phyloP scores from a whole-genome alignment of 2,329 filamentous ascomycete species.

The Paradendryphiella salina region DNA sequence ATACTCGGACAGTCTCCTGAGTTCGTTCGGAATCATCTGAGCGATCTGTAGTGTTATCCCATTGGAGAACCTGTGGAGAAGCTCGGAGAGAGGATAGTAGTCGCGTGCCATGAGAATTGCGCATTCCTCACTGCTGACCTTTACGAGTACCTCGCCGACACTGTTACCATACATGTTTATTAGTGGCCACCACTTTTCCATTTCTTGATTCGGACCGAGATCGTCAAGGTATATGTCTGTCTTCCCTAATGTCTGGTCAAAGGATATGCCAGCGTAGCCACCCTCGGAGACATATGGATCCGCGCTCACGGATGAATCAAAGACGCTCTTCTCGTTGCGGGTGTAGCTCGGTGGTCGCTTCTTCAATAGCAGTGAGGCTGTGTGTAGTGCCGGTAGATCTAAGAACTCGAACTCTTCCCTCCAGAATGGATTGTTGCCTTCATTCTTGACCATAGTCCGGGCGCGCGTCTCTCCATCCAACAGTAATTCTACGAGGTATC shows the following conservation, averaged over 20 bases:
- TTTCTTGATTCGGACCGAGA: conserved; percentile 73
- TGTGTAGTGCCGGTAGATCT: conserved; percentile 72
- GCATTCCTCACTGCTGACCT: conserved; percentile 81
- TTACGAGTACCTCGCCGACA: conserved; percentile 83
- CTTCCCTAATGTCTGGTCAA: conserved; percentile 62
- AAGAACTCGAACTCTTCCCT: conserved; percentile 77
- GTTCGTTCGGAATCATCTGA: conserved; percentile 72
- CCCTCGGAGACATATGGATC: conserved; percentile 45
- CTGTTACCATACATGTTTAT: conserved; percentile 73
- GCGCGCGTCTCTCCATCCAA: conserved; percentile 79
- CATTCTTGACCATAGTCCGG: conserved; percentile 71
- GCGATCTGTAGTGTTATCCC: conserved; percentile 85
- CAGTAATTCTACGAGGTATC: conserved; percentile 78
- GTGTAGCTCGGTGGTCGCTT: conserved; percentile 54
- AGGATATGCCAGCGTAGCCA: conserved; percentile 52
- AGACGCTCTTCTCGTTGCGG: conserved; percentile 41
- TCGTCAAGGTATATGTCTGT: conserved; percentile 84
- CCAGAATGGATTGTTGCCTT: conserved; percentile 78
- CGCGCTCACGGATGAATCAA: conserved; percentile 40
- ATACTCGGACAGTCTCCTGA: conserved; percentile 80
- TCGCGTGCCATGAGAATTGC: conserved; percentile 85
- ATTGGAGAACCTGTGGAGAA: conserved; percentile 82
- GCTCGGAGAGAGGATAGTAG: conserved; percentile 78
- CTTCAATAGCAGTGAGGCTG: conserved; percentile 72
- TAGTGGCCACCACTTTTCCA: conserved; percentile 84